Evolutionary conservation across 352 stramenopile genomes (phyloP).

Genomic region (Phytopythium chamaehyphon): DNA sequence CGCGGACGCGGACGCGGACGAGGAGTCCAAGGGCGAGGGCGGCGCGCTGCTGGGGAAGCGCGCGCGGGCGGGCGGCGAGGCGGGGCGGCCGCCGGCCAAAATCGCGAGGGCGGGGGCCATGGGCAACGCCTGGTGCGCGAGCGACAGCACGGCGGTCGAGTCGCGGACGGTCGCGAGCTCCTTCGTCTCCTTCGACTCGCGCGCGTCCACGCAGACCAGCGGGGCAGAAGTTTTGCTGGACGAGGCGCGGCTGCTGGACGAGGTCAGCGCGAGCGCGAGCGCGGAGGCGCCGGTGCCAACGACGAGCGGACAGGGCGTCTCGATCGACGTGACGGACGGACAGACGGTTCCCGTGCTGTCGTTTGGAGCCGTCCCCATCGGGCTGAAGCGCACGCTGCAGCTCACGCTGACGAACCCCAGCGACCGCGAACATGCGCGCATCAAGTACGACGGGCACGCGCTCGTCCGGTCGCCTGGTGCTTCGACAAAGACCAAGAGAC

Average conservation of each 20-base stretch:
- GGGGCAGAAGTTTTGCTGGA: background rate
- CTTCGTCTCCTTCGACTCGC: constrained; percentile 3
- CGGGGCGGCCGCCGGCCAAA: background rate
- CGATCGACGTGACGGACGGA: constrained; percentile 50
- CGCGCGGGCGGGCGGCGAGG: background rate
- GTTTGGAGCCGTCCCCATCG: constrained; percentile 52
- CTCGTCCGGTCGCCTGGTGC: constrained; percentile 15
- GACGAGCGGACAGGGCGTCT: constrained; percentile 2
- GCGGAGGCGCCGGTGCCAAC: background rate
- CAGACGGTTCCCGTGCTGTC: constrained; percentile 27
- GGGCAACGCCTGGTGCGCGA: constrained; percentile 6
- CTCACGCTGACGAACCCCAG: constrained; percentile 59
- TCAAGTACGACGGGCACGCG: constrained; percentile 68
- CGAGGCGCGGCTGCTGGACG: background rate
- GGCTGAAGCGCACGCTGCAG: constrained; percentile 37
- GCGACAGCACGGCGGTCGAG: background rate
- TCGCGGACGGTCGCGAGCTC: constrained; percentile 5
- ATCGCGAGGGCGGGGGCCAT: background rate
- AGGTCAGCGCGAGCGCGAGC: constrained; percentile 2
- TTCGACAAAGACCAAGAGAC: constrained; percentile 4
- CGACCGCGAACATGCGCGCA: constrained; percentile 45
- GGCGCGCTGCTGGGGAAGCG: constrained; percentile 1
- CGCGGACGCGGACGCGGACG: background rate
- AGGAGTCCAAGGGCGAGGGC: constrained; percentile 6
- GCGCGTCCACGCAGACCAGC: background rate